Conservation (phyloP, 202 grass and related monocot genomes). For the Bolboschoenoplectus hybrid region DNA sequence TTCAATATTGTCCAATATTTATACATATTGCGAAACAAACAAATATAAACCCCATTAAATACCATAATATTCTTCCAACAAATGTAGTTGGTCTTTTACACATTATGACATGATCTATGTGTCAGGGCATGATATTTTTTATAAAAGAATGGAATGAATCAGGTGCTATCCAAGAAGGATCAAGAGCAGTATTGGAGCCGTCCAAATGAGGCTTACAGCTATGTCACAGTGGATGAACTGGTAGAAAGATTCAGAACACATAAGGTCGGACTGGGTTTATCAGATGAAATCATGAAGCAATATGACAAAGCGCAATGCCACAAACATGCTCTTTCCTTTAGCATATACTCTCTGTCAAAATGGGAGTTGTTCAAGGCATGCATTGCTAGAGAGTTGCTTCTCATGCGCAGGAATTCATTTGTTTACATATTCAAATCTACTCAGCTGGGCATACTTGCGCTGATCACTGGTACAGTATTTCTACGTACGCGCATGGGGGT, state of each 20-base stretch:
- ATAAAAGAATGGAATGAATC: slow-evolving; percentile 30
- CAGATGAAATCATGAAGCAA: slow-evolving; percentile 53
- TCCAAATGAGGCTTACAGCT: slow-evolving; percentile 48
- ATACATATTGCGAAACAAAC: not conserved
- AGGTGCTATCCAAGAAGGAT: slow-evolving; percentile 88
- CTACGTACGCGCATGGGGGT: slow-evolving; percentile 55
- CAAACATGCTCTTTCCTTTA: slow-evolving; percentile 63
- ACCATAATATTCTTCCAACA: not conserved
- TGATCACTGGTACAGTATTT: slow-evolving; percentile 76
- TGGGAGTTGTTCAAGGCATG: slow-evolving; percentile 79
- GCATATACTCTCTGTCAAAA: slow-evolving; percentile 69
- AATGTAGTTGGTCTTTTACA: not conserved
- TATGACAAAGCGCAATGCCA: slow-evolving; percentile 53
- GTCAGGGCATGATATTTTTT: slow-evolving; percentile 9
- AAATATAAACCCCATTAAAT: not conserved
- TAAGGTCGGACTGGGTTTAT: slow-evolving; percentile 51
- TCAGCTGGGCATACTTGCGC: slow-evolving; percentile 65
- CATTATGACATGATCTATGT: not conserved
- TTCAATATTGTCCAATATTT: slow-evolving; percentile 19
- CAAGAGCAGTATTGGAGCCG: slow-evolving; percentile 76
- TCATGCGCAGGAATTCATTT: slow-evolving; percentile 79
- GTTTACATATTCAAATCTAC: slow-evolving; percentile 60
- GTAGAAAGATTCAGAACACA: slow-evolving; percentile 53
- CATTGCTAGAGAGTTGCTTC: slow-evolving; percentile 72
- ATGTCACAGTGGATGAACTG: slow-evolving; percentile 60